Conservation (phyloP, 805 yeast species). For the Clavispora fructus region DNA sequence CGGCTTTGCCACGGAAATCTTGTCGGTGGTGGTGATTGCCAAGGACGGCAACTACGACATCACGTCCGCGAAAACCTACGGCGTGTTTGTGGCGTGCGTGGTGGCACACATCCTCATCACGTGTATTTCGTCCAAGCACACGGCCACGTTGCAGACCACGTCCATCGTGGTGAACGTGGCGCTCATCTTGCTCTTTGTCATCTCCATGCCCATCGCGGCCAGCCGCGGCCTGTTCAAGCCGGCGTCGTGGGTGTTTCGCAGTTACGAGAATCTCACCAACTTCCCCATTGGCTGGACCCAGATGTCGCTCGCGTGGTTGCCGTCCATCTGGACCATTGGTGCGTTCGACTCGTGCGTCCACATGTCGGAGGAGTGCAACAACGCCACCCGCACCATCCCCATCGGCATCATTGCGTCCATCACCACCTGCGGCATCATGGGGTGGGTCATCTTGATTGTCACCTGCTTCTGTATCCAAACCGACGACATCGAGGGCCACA, state of each 20-base stretch:
- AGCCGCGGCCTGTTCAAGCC: slow-evolving; percentile 33
- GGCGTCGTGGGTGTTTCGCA: slow-evolving; percentile 52
- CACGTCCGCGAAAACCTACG: slow-evolving; percentile 52
- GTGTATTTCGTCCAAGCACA: slow-evolving; percentile 49
- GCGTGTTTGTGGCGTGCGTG: slow-evolving; percentile 60
- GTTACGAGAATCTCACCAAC: slow-evolving; percentile 43
- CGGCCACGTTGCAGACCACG: slow-evolving; percentile 55
- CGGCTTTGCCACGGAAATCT: slow-evolving; percentile 57
- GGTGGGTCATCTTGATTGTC: slow-evolving; percentile 51
- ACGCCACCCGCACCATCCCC: slow-evolving; percentile 61
- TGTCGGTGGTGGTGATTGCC: slow-evolving; percentile 53
- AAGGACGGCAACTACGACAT: slow-evolving; percentile 52
- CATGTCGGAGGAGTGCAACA: slow-evolving; percentile 65
- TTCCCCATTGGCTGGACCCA: slow-evolving; percentile 59
- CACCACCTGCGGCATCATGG: slow-evolving; percentile 51
- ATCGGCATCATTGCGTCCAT: slow-evolving; percentile 59
- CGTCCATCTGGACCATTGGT: slow-evolving; percentile 72
- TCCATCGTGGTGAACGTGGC: slow-evolving; percentile 52
- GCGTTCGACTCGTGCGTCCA: slow-evolving; percentile 70
- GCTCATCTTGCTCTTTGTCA: slow-evolving; percentile 49
- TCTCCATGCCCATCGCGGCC: slow-evolving; percentile 63
- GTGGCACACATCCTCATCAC: slow-evolving; percentile 48
- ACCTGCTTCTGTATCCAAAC: slow-evolving; percentile 52
- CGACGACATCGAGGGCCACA: slow-evolving; percentile 21
- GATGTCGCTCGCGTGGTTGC: slow-evolving; percentile 47